Evolutionary conservation across 2,329 filamentous ascomycete species (phyloP), one percentile per base, ranked within the genome.

Genomic region (Fusarium multiceps): DNA sequence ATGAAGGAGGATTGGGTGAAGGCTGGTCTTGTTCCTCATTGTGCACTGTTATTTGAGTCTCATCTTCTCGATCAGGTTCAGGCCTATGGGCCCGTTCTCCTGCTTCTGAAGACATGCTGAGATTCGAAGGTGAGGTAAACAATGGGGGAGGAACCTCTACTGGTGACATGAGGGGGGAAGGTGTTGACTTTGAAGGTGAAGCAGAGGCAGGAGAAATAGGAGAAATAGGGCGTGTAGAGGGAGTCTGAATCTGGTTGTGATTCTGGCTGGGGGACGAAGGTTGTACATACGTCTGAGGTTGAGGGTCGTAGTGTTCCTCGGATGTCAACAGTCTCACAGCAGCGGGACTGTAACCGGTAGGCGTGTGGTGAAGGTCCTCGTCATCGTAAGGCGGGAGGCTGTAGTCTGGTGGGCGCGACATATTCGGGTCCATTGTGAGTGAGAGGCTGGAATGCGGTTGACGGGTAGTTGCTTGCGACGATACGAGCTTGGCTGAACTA

Each of bases 261-360:
- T 54, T 59, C 48, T 68, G 60, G 47, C 53, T 65, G 42, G 63
- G 65, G 42, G 60, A 64, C 49, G 55, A 56, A 32, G 61, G 49
- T 69, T 76, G 75, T 80, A 90, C 88, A 82, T 90, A 90, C 87
- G 85, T 82, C 76, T 82, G 80, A 59, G 68, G 83, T 80, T 82
- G 80, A 59, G 68, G 83, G 80, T 80, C 81, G 73, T 76, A 71
- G n/a, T 84, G 80, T 48, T 89, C 88, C 74, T 90, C 88, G 77
- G 87, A 89, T 55, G 88, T 90, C 80, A 91, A 80, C 73, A 91
- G 80, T 73, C 89, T 84, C 57, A 90, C 84, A 66, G 84, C 86
- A 34, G 88, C 84, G 46, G 83, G 79, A 74, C 85, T 86, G 59
- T 83, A 80, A 63, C 82, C 81, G 41, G 80, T 81, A 20, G 83